A percentile compares a stretch with the other conserved stretches of the same genome.
Evolutionary conservation across 208 protist genomes (phyloP).

Genomic region (Pavlovales sp.): DNA sequence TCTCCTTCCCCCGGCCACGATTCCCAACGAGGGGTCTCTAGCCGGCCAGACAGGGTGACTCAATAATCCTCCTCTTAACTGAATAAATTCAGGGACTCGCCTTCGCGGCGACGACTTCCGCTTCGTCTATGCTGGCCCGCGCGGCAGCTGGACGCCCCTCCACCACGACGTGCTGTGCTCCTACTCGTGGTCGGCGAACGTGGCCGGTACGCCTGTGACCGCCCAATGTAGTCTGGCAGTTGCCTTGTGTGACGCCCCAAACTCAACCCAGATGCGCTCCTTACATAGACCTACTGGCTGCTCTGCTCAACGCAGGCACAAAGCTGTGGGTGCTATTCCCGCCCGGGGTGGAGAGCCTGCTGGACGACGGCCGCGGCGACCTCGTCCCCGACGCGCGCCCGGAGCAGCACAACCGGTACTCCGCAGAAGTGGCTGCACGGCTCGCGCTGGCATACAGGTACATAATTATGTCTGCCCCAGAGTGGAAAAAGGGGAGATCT

Average conservation of each 20-base stretch:
- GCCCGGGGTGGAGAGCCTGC: neutral
- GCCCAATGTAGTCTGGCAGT: no score
- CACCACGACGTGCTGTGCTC: constrained; percentile 35
- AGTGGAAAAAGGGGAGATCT: no score
- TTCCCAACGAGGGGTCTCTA: neutral
- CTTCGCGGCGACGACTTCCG: neutral
- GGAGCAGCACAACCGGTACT: neutral
- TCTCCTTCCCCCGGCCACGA: no score
- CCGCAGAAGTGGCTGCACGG: neutral
- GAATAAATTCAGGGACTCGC: no score
- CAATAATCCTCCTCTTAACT: no score
- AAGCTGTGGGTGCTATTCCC: neutral
- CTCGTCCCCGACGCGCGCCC: neutral
- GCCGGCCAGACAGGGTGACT: no score
- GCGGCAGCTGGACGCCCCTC: neutral
- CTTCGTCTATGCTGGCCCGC: constrained; percentile 29
- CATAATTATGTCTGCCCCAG: no score
- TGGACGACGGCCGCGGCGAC: neutral
- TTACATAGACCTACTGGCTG: no score
- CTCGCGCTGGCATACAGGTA: neutral
- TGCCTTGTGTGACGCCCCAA: no score
- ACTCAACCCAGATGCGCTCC: no score
- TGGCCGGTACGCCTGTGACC: no score
- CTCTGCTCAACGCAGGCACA: no score
- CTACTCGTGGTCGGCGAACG: constrained; percentile 35